Percentiles rank a stretch among this genome's conserved stretches.
Evolutionary conservation across 1,284 basidiomycete genomes (phyloP).

Genomic region (Gastroboletus turbinatus): DNA sequence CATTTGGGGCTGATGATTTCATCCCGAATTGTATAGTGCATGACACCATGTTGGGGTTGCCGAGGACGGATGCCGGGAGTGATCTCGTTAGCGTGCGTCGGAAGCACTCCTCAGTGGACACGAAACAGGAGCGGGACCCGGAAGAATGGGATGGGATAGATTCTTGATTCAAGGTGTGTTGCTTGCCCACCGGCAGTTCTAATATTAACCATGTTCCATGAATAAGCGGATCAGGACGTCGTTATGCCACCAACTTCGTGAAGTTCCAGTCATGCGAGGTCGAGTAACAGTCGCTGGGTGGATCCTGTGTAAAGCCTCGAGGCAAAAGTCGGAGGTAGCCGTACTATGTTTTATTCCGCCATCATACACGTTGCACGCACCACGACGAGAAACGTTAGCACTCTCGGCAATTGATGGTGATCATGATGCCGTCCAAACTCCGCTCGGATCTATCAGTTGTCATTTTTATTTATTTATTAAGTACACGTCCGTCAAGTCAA

Average conservation of each 20-base stretch:
- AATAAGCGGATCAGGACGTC: background rate
- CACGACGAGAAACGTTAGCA: background rate
- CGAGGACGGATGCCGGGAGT: slow-evolving; percentile 46
- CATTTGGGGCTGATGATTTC: background rate
- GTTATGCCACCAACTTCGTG: background rate
- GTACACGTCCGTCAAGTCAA: background rate
- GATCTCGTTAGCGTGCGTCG: slow-evolving; percentile 34
- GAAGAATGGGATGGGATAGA: slow-evolving; percentile 31
- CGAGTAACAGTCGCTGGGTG: background rate
- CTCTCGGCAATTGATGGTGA: background rate
- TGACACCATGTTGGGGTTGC: slow-evolving; percentile 53
- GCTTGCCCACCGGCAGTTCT: background rate
- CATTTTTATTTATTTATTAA: slow-evolving; percentile 14
- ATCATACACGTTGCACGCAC: slow-evolving; percentile 13
- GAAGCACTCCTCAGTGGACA: slow-evolving; percentile 7
- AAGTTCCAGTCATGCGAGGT: background rate
- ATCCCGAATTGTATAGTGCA: slow-evolving; percentile 39
- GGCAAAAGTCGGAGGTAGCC: background rate
- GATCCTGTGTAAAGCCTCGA: background rate
- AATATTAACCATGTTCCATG: background rate
- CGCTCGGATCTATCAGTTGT: slow-evolving; percentile 14
- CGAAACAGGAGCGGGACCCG: slow-evolving; percentile 9
- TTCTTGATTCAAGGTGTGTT: slow-evolving; percentile 11
- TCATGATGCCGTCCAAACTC: slow-evolving; percentile 25
- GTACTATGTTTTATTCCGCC: background rate